Evolutionary conservation across 2,329 filamentous ascomycete genomes (phyloP).

Genomic region (Aspergillus amoenus): DNA sequence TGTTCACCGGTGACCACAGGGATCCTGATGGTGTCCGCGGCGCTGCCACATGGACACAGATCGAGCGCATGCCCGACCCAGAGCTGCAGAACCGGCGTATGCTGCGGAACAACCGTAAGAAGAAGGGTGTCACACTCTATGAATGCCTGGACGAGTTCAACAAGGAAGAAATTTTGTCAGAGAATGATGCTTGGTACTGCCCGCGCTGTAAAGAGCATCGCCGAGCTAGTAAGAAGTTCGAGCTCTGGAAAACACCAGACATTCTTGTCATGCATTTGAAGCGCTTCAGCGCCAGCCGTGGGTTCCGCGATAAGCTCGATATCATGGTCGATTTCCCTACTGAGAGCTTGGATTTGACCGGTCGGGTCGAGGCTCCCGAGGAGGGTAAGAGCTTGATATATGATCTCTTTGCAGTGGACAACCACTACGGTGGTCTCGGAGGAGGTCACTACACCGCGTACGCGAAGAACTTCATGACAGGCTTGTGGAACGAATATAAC

Average conservation of each 20-base stretch:
- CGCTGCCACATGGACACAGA: constrained; percentile 55
- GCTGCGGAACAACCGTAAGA: constrained; percentile 64
- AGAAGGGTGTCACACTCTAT: constrained; percentile 77
- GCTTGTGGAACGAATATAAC: constrained; percentile 94
- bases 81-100: constrained; percentile 65
- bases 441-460: constrained; percentile 96
- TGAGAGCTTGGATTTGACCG: constrained; percentile 78
- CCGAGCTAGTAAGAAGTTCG: constrained; percentile 91
- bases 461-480: constrained; percentile 87
- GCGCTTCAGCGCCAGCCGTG: constrained; percentile 83
- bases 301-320: constrained; percentile 86
- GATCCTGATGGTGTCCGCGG: constrained; percentile 58
- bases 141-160: constrained; percentile 95
- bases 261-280: constrained; percentile 95
- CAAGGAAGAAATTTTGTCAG: constrained; percentile 87
- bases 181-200: constrained; percentile 97
- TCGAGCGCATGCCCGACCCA: constrained; percentile 57
- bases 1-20: constrained; percentile 58
- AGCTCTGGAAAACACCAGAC: constrained; percentile 95
- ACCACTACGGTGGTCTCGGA: constrained; percentile 89
- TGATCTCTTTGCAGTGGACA: constrained; percentile 92
- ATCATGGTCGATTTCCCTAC: constrained; percentile 88
- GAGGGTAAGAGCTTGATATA: constrained; percentile 81
- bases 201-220: constrained; percentile 92
- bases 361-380: constrained; percentile 75